phyloP scores from a whole-genome alignment of 139 green algal genomes.

The Astrephomene gubernaculifera region DNA sequence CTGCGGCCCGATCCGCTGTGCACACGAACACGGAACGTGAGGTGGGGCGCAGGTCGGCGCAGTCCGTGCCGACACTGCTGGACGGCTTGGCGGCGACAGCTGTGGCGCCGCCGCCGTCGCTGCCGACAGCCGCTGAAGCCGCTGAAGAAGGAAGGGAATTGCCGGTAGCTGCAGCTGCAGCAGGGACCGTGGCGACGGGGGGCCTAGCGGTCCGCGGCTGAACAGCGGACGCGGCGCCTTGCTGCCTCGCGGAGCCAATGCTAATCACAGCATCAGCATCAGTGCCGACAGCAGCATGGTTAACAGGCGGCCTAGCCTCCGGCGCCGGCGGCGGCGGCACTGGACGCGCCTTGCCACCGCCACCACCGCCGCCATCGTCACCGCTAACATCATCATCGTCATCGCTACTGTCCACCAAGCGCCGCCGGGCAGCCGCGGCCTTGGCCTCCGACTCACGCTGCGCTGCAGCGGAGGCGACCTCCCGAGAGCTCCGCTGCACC shows the following conservation, averaged over 20 bases:
- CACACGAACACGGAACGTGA: conserved; percentile 25
- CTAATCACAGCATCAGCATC: not conserved
- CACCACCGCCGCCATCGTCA: not conserved
- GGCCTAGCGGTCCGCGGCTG: not conserved
- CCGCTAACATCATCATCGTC: not conserved
- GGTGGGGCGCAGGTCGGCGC: conserved; percentile 1
- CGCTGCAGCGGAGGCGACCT: not conserved
- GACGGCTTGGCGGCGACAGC: not conserved
- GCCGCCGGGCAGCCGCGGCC: not conserved
- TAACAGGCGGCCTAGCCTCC: not conserved
- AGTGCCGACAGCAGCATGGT: too few relatives aligned
- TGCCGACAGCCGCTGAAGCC: not conserved
- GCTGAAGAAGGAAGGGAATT: too few relatives aligned
- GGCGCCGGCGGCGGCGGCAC: not conserved
- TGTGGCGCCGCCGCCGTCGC: not conserved
- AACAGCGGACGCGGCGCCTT: not conserved
- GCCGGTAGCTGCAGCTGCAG: not conserved
- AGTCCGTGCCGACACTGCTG: not conserved
- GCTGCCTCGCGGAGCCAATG: too few relatives aligned
- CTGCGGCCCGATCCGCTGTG: not conserved
- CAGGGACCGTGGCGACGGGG: not conserved
- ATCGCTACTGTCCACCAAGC: not conserved
- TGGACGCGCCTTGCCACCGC: not conserved
- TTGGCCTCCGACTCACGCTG: conserved; percentile 8
- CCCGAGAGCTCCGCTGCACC: not conserved